A percentile compares a stretch with the other conserved stretches of the same genome.
phyloP scores from a whole-genome alignment of 2,329 filamentous ascomycete species.

The Alternaria infectoria region DNA sequence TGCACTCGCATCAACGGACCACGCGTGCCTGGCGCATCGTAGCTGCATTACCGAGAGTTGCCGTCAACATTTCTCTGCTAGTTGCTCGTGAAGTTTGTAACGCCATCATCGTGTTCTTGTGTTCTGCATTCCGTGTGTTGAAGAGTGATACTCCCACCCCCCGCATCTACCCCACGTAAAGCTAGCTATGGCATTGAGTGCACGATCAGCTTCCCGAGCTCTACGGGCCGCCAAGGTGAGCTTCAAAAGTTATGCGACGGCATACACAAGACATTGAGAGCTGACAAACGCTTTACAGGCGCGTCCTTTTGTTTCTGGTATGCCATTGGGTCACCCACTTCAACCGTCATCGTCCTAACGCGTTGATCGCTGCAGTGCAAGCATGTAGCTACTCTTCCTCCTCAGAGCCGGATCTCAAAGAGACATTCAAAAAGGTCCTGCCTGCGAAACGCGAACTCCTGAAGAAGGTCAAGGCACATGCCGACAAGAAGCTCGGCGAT shows the following conservation, averaged over 20 bases:
- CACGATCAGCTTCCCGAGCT: conserved; percentile 67
- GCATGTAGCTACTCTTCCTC: conserved; percentile 71
- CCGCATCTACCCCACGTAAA: conserved; percentile 39
- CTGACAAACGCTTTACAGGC: conserved; percentile 30
- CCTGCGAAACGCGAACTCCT: conserved; percentile 92
- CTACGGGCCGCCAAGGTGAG: conserved; percentile 69
- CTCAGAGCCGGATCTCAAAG: conserved; percentile 87
- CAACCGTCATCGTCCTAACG: conserved; percentile 16
- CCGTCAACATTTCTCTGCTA: conserved; percentile 30
- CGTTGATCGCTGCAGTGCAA: conserved; percentile 39
- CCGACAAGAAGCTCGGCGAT: conserved; percentile 83
- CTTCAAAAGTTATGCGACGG: conserved; percentile 5
- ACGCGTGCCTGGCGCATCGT: conserved; percentile 22
- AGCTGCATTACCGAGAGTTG: conserved; percentile 35
- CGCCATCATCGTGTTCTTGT: conserved; percentile 5
- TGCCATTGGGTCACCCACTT: conserved; percentile 29
- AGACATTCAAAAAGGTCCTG: conserved; percentile 81
- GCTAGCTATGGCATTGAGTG: conserved; percentile 67
- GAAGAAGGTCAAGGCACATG: conserved; percentile 89
- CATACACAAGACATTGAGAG: neutral
- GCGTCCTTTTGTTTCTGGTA: conserved; percentile 47
- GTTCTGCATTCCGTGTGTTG: conserved; percentile 8
- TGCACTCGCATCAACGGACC: conserved; percentile 35
- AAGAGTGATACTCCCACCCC: conserved; percentile 21
- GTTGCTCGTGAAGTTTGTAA: conserved; percentile 1